Conservation (phyloP, 2,329 filamentous ascomycete genomes). For the Talaromyces sp. region DNA sequence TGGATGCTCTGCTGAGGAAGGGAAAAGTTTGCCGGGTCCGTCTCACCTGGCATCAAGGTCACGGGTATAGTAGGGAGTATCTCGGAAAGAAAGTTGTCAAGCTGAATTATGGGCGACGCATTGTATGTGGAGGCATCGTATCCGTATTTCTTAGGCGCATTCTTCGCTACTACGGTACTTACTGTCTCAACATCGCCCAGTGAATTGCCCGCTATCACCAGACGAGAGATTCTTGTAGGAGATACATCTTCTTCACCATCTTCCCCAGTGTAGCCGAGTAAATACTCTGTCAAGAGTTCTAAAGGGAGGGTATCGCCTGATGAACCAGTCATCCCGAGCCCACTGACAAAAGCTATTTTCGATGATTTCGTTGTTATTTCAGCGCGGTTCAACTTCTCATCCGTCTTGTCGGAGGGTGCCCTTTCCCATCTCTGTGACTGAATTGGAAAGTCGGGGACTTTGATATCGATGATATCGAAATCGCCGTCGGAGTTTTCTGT, state of each 20-base stretch:
- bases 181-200: slow-evolving; percentile 48
- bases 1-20: slow-evolving; percentile 93
- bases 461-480: slow-evolving; percentile 86
- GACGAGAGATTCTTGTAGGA: slow-evolving; percentile 63
- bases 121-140: slow-evolving; percentile 91
- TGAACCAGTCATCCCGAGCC: slow-evolving; percentile 74
- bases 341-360: slow-evolving; percentile 86
- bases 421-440: slow-evolving; percentile 78
- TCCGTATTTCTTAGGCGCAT: slow-evolving; percentile 74
- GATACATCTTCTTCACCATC: slow-evolving; percentile 44
- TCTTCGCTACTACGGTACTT: slow-evolving; percentile 37
- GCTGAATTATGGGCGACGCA: slow-evolving; percentile 71
- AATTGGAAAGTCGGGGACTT: slow-evolving; percentile 77
- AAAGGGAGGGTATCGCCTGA: slow-evolving; percentile 71
- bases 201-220: slow-evolving; percentile 91
- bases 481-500: slow-evolving; percentile 90
- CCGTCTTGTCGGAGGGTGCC: slow-evolving; percentile 37
- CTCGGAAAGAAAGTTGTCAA: slow-evolving; percentile 77
- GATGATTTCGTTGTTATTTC: slow-evolving; percentile 44
- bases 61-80: slow-evolving; percentile 82
- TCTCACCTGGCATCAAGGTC: slow-evolving; percentile 77
- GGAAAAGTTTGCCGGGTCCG: slow-evolving; percentile 83
- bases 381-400: slow-evolving; percentile 31
- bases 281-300: slow-evolving; percentile 76
- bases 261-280: slow-evolving; percentile 73